A percentile compares a stretch with the other conserved stretches of the same genome.
Evolutionary conservation across 352 stramenopile species (phyloP).

Genomic region (Halophytophthora batemanensis): DNA sequence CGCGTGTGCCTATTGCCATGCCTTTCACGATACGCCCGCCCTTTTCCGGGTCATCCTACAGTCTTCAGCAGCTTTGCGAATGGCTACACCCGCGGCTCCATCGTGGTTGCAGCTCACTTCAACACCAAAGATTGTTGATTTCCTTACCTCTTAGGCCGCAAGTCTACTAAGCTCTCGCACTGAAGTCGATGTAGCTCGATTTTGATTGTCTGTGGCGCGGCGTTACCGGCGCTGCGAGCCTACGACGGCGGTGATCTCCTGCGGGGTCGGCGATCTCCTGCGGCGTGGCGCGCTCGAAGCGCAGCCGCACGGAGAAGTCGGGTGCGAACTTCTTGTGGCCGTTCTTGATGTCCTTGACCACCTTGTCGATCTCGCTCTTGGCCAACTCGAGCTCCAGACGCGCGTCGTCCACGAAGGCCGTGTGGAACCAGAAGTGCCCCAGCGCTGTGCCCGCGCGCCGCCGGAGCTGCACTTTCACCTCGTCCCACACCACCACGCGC

Average conservation of each 20-base stretch:
- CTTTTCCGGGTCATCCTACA: too few relatives aligned
- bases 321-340: slow-evolving; percentile 59
- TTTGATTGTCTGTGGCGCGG: too few relatives aligned
- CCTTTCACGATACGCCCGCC: too few relatives aligned
- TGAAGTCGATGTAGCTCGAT: too few relatives aligned
- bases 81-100: too few relatives aligned
- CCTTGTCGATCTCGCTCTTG: slow-evolving; percentile 73
- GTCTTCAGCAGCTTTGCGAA: too few relatives aligned
- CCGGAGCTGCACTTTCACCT: slow-evolving; percentile 53
- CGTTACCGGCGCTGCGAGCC: too few relatives aligned
- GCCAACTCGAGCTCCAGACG: slow-evolving; percentile 33
- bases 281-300: slow-evolving; percentile 37
- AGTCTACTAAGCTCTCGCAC: too few relatives aligned
- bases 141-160: too few relatives aligned
- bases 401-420: slow-evolving; percentile 44
- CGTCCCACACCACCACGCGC: slow-evolving; percentile 54
- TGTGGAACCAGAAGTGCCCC: slow-evolving; percentile 79
- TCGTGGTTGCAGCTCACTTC: too few relatives aligned
- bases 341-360: slow-evolving; percentile 65
- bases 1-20: too few relatives aligned
- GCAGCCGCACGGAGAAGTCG: slow-evolving; percentile 46
- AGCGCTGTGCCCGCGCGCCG: slow-evolving; percentile 37
- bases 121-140: too few relatives aligned
- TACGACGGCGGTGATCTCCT: not conserved
- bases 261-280: slow-evolving; percentile 21